A percentile compares a stretch with the other conserved stretches of the same genome.
phyloP scores from a whole-genome alignment of 2,329 filamentous ascomycete genomes.

The Juglanconis oblonga region DNA sequence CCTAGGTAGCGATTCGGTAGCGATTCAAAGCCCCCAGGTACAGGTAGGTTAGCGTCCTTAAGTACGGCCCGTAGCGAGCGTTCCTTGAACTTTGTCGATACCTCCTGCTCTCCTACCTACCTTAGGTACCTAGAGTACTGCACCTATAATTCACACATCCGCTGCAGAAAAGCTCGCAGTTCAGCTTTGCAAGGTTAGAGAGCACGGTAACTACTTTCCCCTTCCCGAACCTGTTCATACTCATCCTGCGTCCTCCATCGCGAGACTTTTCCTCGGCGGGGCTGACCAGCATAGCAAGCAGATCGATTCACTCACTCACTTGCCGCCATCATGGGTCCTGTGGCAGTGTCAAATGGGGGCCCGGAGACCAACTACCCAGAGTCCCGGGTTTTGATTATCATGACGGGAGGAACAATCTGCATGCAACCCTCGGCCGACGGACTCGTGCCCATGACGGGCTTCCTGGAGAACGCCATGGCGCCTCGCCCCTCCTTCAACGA shows the following conservation, averaged over 20 bases:
- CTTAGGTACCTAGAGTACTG: no score
- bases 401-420: conserved; percentile 87
- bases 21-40: neutral
- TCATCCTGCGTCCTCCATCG: no score
- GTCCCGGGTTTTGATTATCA: conserved; percentile 82
- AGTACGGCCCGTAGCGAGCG: conserved; percentile 4
- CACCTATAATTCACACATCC: no score
- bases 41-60: neutral
- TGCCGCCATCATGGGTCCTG: neutral
- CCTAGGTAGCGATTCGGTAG: neutral
- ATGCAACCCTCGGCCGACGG: conserved; percentile 82
- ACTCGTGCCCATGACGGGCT: conserved; percentile 75
- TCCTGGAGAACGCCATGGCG: conserved; percentile 78
- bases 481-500: conserved; percentile 86
- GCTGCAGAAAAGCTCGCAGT: no score
- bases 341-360: neutral
- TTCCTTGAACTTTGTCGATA: no score
- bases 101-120: no score
- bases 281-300: neutral
- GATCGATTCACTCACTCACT: neutral
- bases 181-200: no score
- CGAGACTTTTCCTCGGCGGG: no score
- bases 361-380: conserved; percentile 53
- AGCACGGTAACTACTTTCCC: no score
- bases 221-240: no score